phyloP scores from a whole-genome alignment of 2,329 filamentous ascomycete species.

The Venturia asperata region DNA sequence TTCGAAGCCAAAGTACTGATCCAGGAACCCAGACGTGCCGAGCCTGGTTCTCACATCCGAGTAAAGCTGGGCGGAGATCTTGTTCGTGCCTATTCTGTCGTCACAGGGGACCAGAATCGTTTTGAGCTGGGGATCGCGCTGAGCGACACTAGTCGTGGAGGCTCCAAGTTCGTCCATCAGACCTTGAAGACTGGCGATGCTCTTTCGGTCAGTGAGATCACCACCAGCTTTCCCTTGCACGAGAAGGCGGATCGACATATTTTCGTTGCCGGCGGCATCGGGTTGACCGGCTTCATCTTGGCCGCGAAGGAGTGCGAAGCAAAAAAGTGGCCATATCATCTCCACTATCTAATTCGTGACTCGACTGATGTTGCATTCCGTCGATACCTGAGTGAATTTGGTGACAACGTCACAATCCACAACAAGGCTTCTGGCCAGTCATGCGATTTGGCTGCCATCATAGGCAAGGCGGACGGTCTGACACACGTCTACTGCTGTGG shows the following conservation, averaged over 20 bases:
- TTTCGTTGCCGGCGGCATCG: slow-evolving; percentile 58
- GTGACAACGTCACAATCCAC: slow-evolving; percentile 45
- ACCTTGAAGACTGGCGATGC: slow-evolving; percentile 41
- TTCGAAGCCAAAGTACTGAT: slow-evolving; percentile 42
- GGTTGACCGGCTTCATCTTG: slow-evolving; percentile 57
- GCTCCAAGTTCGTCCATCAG: slow-evolving; percentile 53
- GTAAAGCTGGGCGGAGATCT: slow-evolving; percentile 52
- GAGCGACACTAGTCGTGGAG: slow-evolving; percentile 50
- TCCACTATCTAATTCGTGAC: slow-evolving; percentile 55
- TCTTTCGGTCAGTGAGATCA: slow-evolving; percentile 47
- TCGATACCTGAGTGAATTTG: slow-evolving; percentile 39
- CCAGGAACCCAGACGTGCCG: slow-evolving; percentile 31
- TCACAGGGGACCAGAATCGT: slow-evolving; percentile 42
- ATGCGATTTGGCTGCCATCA: slow-evolving; percentile 45
- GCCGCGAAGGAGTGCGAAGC: slow-evolving; percentile 36
- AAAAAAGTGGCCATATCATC: slow-evolving; percentile 36
- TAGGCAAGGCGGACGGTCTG: slow-evolving; percentile 45
- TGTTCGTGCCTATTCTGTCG: slow-evolving; percentile 54
- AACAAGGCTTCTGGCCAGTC: slow-evolving; percentile 45
- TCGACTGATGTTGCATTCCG: slow-evolving; percentile 49
- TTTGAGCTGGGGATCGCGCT: slow-evolving; percentile 55
- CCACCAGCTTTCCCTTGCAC: slow-evolving; percentile 41
- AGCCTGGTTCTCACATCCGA: slow-evolving; percentile 49
- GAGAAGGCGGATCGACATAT: slow-evolving; percentile 50
- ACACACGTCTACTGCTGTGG: slow-evolving; percentile 57